Base-by-base conservation (phyloP, 306 rosid genomes). In the Gynostemma pentaphyllum region DNA sequence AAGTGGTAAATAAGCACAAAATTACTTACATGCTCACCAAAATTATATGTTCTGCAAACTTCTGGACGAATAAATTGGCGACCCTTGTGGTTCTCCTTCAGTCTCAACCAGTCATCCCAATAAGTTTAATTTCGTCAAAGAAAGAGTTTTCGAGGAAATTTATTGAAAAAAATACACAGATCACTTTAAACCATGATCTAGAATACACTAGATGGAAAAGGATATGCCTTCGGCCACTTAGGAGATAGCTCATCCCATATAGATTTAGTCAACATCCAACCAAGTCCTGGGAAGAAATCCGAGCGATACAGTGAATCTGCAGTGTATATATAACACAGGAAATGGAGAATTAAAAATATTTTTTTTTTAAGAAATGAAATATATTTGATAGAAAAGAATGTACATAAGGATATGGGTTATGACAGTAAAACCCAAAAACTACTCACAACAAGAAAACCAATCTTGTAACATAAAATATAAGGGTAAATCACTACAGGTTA, bases 211-310 rank as follows among this genome's bases (percentile, higher is more conserved):
- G 66, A 83, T 44, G 41, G 68, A 67, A 47, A 87, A 87, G 98
- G 98, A 92, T 92, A 92, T 92, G 98, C 96, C 69, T 88, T 88
- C 13, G 98, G 98, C 98, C 96, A 92, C 78, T 92, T 92, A n/a
- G 96, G 96, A 64, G 98, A 92, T 47, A 92, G 82, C 78, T 92
- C 96, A 82, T 92, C 90, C 98, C 98, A 88, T 66, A 79, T 84
- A 61, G 87, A 78, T 84, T 79, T 84, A 68, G 73, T 41, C 55
- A 92, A 85, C 98, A 92, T 92, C 96, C 98, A 88, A 64, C 96
- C 96, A 69, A 92, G 86, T 68, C 96, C 95, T 55, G 96, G 96
- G 81, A 92, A 92, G 78, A 92, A 88, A 72, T 92, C 95, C 1
- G 98, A 92, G 59, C 96, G 96, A 78, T 92, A 88, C 54, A 92